Conservation (phyloP, 2,329 filamentous ascomycete genomes). For the Sporothrix curviconia region DNA sequence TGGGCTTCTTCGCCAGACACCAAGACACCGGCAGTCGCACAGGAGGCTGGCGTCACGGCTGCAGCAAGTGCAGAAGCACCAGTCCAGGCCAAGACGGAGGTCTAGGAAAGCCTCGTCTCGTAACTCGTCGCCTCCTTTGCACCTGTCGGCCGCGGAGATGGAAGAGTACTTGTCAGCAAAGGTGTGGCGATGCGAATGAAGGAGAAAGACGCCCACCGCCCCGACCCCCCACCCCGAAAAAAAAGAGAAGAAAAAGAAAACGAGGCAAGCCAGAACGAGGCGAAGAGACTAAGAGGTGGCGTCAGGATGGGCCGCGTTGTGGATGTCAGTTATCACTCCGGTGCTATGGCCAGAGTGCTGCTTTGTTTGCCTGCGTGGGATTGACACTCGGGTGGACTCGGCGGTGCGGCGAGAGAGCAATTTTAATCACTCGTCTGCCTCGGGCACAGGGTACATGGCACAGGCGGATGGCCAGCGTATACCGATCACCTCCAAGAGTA, state of each 20-base stretch:
- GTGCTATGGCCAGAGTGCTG: too few species aligned
- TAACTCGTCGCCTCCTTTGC: not conserved
- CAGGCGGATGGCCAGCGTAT: too few species aligned
- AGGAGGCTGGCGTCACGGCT: conserved; percentile 41
- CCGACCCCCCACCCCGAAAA: too few species aligned
- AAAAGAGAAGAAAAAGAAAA: not conserved
- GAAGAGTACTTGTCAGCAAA: conserved; percentile 8
- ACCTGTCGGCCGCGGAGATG: conserved; percentile 1
- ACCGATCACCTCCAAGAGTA: too few species aligned
- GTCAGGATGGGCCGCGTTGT: too few species aligned
- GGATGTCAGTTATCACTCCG: too few species aligned
- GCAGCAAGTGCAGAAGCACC: conserved; percentile 18
- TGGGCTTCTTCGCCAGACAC: not conserved
- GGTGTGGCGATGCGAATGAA: conserved; percentile 1
- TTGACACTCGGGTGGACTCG: too few species aligned
- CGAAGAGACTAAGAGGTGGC: not conserved
- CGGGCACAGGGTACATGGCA: too few species aligned
- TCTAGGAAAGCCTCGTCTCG: not conserved
- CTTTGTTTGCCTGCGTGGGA: too few species aligned
- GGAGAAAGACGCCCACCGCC: not conserved
- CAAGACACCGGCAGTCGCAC: conserved; percentile 22
- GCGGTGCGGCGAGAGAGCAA: too few species aligned
- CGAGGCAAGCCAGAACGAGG: not conserved
- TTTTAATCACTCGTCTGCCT: too few species aligned
- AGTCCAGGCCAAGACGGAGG: not conserved